Evolutionary conservation across 1,284 basidiomycete genomes (phyloP).

Genomic region (Malassezia sp.): DNA sequence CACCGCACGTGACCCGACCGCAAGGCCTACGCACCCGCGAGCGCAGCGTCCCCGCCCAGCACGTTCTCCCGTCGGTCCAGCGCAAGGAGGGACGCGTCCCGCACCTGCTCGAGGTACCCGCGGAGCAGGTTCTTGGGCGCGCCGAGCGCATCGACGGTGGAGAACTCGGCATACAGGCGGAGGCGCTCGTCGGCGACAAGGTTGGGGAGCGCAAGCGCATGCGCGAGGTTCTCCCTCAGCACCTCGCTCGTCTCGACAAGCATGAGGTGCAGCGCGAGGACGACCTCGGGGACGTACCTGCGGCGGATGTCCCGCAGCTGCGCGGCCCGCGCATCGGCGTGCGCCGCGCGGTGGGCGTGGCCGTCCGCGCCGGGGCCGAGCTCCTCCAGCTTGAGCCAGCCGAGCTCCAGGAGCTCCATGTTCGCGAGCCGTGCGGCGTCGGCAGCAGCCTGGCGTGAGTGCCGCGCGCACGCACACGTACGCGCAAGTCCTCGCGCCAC

Average conservation of each 20-base stretch:
- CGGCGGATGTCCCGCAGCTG: slow-evolving; percentile 72
- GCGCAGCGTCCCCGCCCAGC: slow-evolving; percentile 4
- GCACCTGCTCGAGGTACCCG: slow-evolving; percentile 35
- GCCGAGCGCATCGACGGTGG: slow-evolving; percentile 48
- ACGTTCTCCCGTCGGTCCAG: slow-evolving; percentile 13
- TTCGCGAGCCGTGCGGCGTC: slow-evolving; percentile 48
- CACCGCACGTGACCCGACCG: no score
- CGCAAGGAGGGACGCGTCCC: slow-evolving; percentile 26
- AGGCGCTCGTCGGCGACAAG: slow-evolving; percentile 79
- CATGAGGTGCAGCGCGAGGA: slow-evolving; percentile 69
- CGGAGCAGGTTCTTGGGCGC: slow-evolving; percentile 21
- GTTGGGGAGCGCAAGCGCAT: slow-evolving; percentile 65
- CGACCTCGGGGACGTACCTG: slow-evolving; percentile 79
- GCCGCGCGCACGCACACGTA: no score
- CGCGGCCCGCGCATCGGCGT: slow-evolving; percentile 54
- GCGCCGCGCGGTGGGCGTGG: slow-evolving; percentile 23
- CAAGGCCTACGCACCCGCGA: no score
- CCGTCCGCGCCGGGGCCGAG: slow-evolving; percentile 1
- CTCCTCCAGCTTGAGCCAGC: slow-evolving; percentile 49
- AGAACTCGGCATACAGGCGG: slow-evolving; percentile 76
- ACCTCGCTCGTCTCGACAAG: slow-evolving; percentile 59
- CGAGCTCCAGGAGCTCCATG: slow-evolving; percentile 48
- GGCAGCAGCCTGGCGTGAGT: no score
- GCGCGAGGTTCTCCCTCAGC: slow-evolving; percentile 65
- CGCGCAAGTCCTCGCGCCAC: slow-evolving; percentile 23